Evolutionary conservation across 2,329 filamentous ascomycete species (phyloP).

Genomic region (Blastomyces parvus): DNA sequence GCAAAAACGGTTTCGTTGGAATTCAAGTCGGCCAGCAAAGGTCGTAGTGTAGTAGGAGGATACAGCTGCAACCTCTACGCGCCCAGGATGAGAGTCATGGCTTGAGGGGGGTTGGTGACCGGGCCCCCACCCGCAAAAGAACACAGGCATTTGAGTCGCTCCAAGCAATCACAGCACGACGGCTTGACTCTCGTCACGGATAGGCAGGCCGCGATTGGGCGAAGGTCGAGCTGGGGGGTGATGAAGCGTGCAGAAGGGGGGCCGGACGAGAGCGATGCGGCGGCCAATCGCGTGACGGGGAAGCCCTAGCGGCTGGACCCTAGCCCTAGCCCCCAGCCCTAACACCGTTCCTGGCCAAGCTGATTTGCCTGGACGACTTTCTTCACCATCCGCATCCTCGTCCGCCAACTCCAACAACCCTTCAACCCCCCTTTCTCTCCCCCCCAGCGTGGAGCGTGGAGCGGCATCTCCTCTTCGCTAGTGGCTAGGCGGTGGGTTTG

Average conservation of each 20-base stretch:
- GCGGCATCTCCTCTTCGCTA: background rate
- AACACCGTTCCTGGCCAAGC: slow-evolving; percentile 1
- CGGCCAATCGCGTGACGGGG: slow-evolving; percentile 11
- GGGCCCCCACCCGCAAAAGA: background rate
- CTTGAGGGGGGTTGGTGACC: background rate
- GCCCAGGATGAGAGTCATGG: background rate
- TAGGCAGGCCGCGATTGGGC: slow-evolving; percentile 15
- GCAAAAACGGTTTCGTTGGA: too few species aligned
- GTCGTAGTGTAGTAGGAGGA: background rate
- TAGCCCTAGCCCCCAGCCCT: slow-evolving; percentile 7
- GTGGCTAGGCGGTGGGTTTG: background rate
- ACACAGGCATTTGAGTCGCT: background rate
- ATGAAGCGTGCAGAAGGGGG: slow-evolving; percentile 23
- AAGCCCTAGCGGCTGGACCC: slow-evolving; percentile 8
- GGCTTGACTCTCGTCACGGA: background rate
- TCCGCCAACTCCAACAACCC: background rate
- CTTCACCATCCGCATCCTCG: background rate
- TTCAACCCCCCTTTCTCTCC: too few species aligned
- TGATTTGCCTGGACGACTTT: background rate
- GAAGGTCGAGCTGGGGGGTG: slow-evolving; percentile 10
- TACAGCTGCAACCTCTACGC: slow-evolving; percentile 4
- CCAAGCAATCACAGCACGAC: slow-evolving; percentile 10
- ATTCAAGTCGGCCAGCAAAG: background rate
- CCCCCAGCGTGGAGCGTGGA: background rate
- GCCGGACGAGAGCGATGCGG: slow-evolving; percentile 13